Conservation (phyloP, 2,329 filamentous ascomycete genomes). For the Penicillium sp. region DNA sequence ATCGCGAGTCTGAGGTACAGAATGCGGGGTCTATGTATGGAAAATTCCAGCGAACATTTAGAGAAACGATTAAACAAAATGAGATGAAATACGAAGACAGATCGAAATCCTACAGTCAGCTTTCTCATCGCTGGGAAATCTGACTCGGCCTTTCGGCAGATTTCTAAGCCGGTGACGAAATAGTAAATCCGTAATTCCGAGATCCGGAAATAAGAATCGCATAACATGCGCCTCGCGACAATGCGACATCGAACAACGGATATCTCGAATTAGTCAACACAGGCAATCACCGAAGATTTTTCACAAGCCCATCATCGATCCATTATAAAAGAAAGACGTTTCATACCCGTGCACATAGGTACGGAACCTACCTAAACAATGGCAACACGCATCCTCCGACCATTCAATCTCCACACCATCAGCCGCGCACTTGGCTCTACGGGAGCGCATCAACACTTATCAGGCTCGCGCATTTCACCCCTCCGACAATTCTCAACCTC, state of each 20-base stretch:
- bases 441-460: background rate
- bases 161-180: background rate
- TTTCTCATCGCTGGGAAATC: background rate
- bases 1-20: too few species aligned
- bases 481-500: conserved; percentile 25
- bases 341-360: background rate
- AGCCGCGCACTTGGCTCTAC: conserved; percentile 12
- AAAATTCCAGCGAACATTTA: background rate
- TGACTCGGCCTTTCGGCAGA: background rate
- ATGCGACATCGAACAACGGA: background rate
- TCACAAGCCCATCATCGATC: background rate
- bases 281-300: background rate
- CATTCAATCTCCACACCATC: conserved; percentile 14
- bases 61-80: background rate
- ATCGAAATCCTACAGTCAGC: background rate
- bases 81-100: background rate
- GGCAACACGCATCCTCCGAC: conserved; percentile 14
- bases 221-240: background rate
- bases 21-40: background rate
- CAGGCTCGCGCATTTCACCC: background rate
- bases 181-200: background rate
- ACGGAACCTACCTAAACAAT: conserved; percentile 3
- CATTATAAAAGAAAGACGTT: background rate
- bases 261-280: background rate
- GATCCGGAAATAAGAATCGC: background rate